Evolutionary conservation across 495 filamentous ascomycete genomes (phyloP).

Genomic region (Penicillium coprophilum): DNA sequence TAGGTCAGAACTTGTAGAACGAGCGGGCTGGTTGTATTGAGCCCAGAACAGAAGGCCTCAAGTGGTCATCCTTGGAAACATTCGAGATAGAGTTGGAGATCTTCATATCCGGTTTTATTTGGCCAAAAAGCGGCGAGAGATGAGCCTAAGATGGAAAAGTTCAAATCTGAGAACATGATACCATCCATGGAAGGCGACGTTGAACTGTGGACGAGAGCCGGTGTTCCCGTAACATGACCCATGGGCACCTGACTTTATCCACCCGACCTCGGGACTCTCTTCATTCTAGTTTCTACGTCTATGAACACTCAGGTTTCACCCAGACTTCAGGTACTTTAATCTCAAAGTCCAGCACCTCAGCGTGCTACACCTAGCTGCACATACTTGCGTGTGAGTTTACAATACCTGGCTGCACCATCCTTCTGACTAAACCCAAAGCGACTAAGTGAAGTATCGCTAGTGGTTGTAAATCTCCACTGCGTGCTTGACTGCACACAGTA

Average conservation of each 20-base stretch:
- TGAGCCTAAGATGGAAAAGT: background rate
- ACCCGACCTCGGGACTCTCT: background rate
- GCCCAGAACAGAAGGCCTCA: too few relatives aligned
- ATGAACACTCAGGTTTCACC: background rate
- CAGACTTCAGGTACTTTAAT: background rate
- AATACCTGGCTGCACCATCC: background rate
- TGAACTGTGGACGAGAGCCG: conserved; percentile 8
- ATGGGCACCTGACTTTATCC: conserved; percentile 3
- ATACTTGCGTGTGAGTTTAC: background rate
- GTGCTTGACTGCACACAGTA: background rate
- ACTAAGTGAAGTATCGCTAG: background rate
- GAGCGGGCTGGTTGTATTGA: too few relatives aligned
- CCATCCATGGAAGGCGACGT: background rate
- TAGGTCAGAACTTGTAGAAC: too few relatives aligned
- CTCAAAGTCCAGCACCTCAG: background rate
- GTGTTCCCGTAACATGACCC: conserved; percentile 12
- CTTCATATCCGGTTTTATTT: too few relatives aligned
- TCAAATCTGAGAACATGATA: background rate
- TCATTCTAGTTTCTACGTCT: background rate
- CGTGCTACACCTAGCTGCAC: too few relatives aligned
- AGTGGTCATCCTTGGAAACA: too few relatives aligned
- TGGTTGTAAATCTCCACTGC: background rate
- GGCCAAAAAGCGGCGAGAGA: background rate
- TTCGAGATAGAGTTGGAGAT: too few relatives aligned
- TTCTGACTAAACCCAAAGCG: background rate